Base-by-base conservation (phyloP, 257 asterid genomes). In the Coffea canephora region DNA sequence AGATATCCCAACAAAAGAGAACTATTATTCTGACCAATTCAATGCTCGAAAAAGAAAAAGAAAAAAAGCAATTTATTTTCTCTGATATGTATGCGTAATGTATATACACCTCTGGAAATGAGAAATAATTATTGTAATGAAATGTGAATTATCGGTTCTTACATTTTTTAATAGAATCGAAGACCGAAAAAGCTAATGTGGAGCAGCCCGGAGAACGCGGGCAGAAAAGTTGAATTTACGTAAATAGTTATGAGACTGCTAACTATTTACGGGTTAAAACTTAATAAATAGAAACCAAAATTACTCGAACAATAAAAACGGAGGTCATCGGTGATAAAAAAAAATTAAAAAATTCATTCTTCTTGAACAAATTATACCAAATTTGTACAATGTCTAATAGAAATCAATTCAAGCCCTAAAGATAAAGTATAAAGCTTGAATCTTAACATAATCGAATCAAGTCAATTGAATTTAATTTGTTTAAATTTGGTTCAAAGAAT, bases 191-290 rank as follows among this genome's bases (percentile, higher is more conserved):
- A 90, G 89, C 74, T 83, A 89, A 85, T 71, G 70, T 78, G 77
- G 86, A 43, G 71, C 87, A 88, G 93, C 89, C 95, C 95, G 88
- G 76, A 81, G 87, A 90, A 87, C 69, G 46, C 84, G 91, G 91
- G 91, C 86, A 88, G 89, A 3, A 13, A 18, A 48, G 69, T 43
- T 73, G 69, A 75, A 79, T 75, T 83, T 31, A 76, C 87, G 18
- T 15, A 78, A 74, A 45, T 69, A 75, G 77, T 87, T 82, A 77
- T 54, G 54, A 1, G 61, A 66, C 45, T 64, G 74, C 49, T 74
- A 59, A 78, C 80, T 70, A 71, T 73, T 48, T 59, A 6, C 21
- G 66, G 11, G 10, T 59, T 55, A 18, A 55, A 55, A 55, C 62
- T 55, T 18, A 18, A 5, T 6, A 55, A 55, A 1, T 1, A 7